Base-by-base conservation (phyloP, 2,329 filamentous ascomycete species). In the Cercospora canescens region DNA sequence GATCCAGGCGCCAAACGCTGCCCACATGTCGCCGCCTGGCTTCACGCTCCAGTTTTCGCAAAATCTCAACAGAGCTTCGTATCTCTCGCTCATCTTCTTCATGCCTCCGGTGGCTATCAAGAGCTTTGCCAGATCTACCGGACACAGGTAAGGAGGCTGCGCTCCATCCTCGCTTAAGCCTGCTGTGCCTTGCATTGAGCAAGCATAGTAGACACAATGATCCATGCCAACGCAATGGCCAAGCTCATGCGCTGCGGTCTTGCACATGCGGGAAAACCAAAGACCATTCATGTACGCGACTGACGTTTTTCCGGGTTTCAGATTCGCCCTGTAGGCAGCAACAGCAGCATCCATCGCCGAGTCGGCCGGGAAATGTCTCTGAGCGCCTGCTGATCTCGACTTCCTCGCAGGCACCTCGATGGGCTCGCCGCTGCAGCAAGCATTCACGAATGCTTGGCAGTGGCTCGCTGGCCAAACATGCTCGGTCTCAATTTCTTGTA, bases 381-480 rank as follows among this genome's bases (percentile, higher is more conserved):
- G 68, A n/a, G 68, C 54, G 64, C 71, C 61, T 67, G 66, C 64
- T 59, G n/a, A 37, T 52, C 28, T 61, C 5, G 41, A 26, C 30
- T 52, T 52, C 30, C 54, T 50, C 37, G 34, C 34, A 58, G 24
- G 67, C 45, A 56, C 58, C 50, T 54, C 59, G 59, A 67, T 18
- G 5, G 59, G 37, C 41, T 61, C 59, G 32, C 30, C 59, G 34
- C 28, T 61, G 18, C 73, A 71, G 11, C 80, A 67, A 0, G 64
- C 64, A 2, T 84, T 78, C 0, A 88, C 76, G 66, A 85, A 89
- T 0, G 69, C 69, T 39, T 77, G 78, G 71, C 88, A 91, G 74
- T 91, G 89, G 6, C 85, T 86, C 4, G 84, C 81, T 0, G 89
- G 89, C 89, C 89, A 92, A 67, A 83, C 82, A 75, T 92, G 89